Conservation (phyloP, 1,139 yeast species). For the Candida dubliniensis region DNA sequence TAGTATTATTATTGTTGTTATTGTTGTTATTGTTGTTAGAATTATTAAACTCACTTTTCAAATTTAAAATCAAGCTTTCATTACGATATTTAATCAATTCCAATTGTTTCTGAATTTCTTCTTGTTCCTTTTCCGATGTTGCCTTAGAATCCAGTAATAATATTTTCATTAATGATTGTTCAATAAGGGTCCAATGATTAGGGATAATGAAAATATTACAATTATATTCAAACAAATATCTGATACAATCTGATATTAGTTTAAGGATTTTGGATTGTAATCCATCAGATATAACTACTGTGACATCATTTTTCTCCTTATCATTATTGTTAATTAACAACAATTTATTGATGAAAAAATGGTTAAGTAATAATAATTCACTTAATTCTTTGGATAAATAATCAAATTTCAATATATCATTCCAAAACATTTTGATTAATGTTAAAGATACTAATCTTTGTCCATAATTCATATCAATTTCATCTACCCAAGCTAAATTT, state of each 20-base stretch:
- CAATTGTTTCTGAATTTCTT: constrained; percentile 49
- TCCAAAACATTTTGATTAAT: constrained; percentile 70
- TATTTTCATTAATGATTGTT: constrained; percentile 41
- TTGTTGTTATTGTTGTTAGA: background rate
- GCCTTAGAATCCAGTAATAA: constrained; percentile 35
- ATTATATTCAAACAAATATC: constrained; percentile 55
- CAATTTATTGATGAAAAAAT: constrained; percentile 30
- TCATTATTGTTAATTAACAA: background rate
- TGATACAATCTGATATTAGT: constrained; percentile 35
- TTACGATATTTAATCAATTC: constrained; percentile 66
- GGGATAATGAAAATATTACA: constrained; percentile 79
- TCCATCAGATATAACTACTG: constrained; percentile 9
- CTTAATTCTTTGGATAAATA: constrained; percentile 60
- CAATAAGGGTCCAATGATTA: constrained; percentile 64
- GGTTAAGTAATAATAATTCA: constrained; percentile 50
- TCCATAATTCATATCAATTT: constrained; percentile 35
- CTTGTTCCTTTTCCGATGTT: constrained; percentile 29
- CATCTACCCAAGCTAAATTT: constrained; percentile 12
- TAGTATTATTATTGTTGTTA: background rate
- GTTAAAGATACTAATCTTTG: constrained; percentile 48
- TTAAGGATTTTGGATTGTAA: constrained; percentile 25
- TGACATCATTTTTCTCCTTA: background rate
- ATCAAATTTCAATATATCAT: constrained; percentile 54
- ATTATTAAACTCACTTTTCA: constrained; percentile 17
- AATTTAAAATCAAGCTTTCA: constrained; percentile 65